Conservation (phyloP, 495 filamentous ascomycete species). For the Neurospora terricola region DNA sequence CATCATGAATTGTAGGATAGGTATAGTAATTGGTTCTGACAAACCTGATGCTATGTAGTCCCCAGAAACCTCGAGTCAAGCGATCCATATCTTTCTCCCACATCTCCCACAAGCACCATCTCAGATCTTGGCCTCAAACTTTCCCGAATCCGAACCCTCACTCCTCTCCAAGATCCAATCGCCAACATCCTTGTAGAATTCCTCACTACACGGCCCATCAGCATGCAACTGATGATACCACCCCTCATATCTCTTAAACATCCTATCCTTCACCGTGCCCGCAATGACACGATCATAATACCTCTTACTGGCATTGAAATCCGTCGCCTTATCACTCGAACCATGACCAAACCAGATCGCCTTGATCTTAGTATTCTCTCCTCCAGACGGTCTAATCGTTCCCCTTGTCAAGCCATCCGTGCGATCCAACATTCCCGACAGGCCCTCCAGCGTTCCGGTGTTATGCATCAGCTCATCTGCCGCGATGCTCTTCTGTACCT, state of each 20-base stretch:
- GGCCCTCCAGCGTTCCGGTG: conserved; percentile 66
- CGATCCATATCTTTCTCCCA: neutral
- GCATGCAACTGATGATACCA: conserved; percentile 71
- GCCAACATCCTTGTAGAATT: conserved; percentile 59
- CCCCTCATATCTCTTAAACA: conserved; percentile 64
- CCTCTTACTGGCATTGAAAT: conserved; percentile 47
- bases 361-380: conserved; percentile 16
- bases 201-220: conserved; percentile 50
- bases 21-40: neutral
- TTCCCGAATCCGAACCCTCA: neutral
- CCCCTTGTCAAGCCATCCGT: conserved; percentile 40
- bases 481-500: conserved; percentile 41
- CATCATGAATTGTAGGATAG: neutral
- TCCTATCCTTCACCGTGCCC: conserved; percentile 48
- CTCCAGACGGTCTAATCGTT: conserved; percentile 19
- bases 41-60: neutral
- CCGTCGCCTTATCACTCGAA: conserved; percentile 54
- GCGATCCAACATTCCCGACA: conserved; percentile 67
- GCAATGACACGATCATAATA: conserved; percentile 43
- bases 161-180: conserved; percentile 59
- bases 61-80: neutral
- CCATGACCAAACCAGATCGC: conserved; percentile 59
- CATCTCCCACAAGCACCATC: neutral
- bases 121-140: conserved; percentile 1
- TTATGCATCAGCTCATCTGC: conserved; percentile 64